Percentiles rank a stretch among this genome's conserved stretches.
phyloP scores from a whole-genome alignment of 75 land plant genomes.

The Cunninghamia lanceolata region DNA sequence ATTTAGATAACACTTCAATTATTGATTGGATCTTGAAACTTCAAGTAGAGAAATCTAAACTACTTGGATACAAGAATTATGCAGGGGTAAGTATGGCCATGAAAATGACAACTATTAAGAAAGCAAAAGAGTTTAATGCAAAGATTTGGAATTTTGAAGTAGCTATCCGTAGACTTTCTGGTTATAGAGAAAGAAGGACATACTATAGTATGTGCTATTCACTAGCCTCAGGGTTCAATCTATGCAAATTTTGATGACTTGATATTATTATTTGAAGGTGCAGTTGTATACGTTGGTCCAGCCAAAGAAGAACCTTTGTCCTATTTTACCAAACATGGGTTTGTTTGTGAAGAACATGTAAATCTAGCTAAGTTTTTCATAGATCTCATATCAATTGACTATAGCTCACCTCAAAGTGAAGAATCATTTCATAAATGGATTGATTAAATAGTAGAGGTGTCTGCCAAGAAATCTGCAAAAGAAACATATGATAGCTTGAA shows the following conservation, averaged over 20 bases:
- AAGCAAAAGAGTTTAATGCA: too few species aligned
- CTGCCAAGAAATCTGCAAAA: constrained; percentile 23
- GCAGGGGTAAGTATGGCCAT: too few species aligned
- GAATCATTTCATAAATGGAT: constrained; percentile 57
- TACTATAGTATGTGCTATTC: constrained; percentile 97
- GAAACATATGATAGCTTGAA: neutral
- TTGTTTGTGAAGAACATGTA: constrained; percentile 63
- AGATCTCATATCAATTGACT: constrained; percentile 93
- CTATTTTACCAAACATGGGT: constrained; percentile 89
- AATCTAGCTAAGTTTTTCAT: constrained; percentile 98
- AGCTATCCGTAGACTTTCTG: too few species aligned
- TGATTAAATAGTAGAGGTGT: constrained; percentile 61
- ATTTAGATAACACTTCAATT: too few species aligned
- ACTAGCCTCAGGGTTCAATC: constrained; percentile 95
- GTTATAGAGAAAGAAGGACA: constrained; percentile 99
- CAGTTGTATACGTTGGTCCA: constrained; percentile 88
- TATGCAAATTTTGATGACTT: constrained; percentile 95
- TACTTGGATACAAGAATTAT: too few species aligned
- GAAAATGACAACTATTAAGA: too few species aligned
- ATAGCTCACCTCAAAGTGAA: constrained; percentile 84
- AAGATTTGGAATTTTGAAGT: neutral
- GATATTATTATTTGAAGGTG: constrained; percentile 78
- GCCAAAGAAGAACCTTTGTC: constrained; percentile 73
- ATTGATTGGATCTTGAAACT: too few species aligned
- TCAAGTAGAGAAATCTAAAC: too few species aligned